Conservation (phyloP, 345 rosid genomes). For the Rhodomyrtus tomentosa region DNA sequence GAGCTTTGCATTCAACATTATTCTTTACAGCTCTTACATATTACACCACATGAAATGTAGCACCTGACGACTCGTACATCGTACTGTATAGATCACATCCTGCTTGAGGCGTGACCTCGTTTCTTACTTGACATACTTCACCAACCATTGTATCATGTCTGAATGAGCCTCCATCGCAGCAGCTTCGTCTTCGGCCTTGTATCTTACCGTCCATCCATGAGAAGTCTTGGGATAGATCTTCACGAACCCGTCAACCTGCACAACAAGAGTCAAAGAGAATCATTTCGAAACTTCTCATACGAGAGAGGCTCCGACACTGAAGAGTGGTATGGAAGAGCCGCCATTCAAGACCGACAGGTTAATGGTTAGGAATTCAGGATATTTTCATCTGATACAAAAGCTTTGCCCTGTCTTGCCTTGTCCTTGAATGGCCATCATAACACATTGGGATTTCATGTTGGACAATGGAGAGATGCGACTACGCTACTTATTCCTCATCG, state of each 20-base stretch:
- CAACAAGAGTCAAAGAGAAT: background rate
- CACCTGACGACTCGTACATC: background rate
- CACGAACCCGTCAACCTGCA: slow-evolving; percentile 43
- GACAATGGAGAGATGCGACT: background rate
- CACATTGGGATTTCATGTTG: background rate
- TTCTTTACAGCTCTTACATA: background rate
- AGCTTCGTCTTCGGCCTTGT: slow-evolving; percentile 26
- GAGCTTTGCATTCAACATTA: background rate
- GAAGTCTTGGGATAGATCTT: slow-evolving; percentile 60
- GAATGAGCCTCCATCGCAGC: slow-evolving; percentile 69
- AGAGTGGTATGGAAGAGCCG: background rate
- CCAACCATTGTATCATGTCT: slow-evolving; percentile 49
- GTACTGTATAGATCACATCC: background rate
- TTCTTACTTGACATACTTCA: slow-evolving; percentile 40
- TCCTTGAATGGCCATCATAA: background rate
- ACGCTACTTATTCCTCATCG: background rate
- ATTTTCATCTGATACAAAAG: background rate
- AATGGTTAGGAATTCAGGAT: background rate
- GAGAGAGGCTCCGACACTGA: background rate
- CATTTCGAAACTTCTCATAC: background rate
- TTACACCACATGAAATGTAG: background rate
- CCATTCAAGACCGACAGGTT: background rate
- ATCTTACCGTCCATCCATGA: slow-evolving; percentile 80
- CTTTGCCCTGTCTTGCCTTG: background rate
- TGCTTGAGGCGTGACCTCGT: background rate